Evolutionary conservation across 169 alveolate genomes (phyloP).

Genomic region (Amoebophrya sp.): DNA sequence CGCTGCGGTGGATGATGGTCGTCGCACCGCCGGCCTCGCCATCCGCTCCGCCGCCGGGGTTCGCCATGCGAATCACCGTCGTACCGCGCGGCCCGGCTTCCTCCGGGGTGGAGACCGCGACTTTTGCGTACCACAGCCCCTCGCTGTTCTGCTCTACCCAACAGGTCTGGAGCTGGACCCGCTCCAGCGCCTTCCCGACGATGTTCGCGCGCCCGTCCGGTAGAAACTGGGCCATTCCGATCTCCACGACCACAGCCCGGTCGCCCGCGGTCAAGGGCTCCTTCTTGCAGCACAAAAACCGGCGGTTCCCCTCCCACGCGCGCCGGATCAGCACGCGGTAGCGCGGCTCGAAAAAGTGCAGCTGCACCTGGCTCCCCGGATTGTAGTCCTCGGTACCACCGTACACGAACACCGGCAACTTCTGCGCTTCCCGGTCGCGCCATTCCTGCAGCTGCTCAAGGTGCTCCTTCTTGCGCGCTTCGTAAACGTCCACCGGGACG

Average conservation of each 20-base stretch:
- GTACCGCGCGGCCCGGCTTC: neutral
- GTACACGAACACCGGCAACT: neutral
- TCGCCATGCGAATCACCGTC: no score
- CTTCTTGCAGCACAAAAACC: neutral
- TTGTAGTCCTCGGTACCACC: neutral
- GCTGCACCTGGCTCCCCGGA: neutral
- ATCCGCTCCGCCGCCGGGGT: no score
- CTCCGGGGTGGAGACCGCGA: neutral
- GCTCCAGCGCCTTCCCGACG: neutral
- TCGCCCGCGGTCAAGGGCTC: neutral
- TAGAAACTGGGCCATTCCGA: neutral
- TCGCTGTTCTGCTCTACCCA: neutral
- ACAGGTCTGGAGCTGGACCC: neutral
- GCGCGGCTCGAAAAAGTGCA: constrained; percentile 26
- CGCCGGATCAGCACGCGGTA: neutral
- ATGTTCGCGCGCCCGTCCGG: neutral
- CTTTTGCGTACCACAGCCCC: neutral
- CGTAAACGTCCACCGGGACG: neutral
- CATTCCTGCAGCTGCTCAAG: neutral
- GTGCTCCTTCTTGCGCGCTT: neutral
- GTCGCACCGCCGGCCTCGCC: neutral
- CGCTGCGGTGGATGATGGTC: neutral
- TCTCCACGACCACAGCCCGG: neutral
- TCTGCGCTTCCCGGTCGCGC: neutral
- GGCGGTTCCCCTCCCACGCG: constrained; percentile 13